Percentiles rank a stretch among this genome's conserved stretches.
phyloP scores from a whole-genome alignment of 768 basidiomycete genomes.

The Amanita exitialis region DNA sequence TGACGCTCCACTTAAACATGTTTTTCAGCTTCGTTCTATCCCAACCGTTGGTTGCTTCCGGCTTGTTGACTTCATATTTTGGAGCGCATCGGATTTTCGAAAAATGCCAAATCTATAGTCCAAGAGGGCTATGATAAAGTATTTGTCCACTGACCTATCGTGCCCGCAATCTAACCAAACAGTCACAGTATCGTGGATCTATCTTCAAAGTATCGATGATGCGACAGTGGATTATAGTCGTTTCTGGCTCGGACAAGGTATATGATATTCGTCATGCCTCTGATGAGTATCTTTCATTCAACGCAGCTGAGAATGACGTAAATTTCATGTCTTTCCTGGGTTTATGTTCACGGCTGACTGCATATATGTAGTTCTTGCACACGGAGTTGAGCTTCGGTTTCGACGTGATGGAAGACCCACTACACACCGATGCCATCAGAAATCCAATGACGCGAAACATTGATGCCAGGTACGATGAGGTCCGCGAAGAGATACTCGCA shows the following conservation, averaged over 20 bases:
- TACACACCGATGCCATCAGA: conserved; percentile 14
- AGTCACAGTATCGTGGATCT: no score
- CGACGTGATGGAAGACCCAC: conserved; percentile 11
- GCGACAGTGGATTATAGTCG: no score
- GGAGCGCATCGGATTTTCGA: conserved; percentile 11
- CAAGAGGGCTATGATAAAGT: conserved; percentile 24
- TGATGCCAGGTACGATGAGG: conserved; percentile 2
- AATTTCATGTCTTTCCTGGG: background rate
- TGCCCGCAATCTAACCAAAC: background rate
- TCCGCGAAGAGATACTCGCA: no score
- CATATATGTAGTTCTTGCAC: conserved; percentile 16
- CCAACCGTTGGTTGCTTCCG: background rate
- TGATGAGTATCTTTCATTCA: conserved; percentile 14
- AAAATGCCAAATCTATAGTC: conserved; percentile 15
- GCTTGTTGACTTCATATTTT: background rate
- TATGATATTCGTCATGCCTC: no score
- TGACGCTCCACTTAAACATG: no score
- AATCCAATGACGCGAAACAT: conserved; percentile 18
- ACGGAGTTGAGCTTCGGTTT: conserved; percentile 23
- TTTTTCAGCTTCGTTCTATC: background rate
- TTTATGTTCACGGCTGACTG: background rate
- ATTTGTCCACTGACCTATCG: background rate
- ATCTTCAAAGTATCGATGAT: no score
- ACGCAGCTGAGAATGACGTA: conserved; percentile 21
- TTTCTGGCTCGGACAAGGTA: no score